Conservation (phyloP, 345 rosid species). For the Bruguiera gymnorhiza region DNA sequence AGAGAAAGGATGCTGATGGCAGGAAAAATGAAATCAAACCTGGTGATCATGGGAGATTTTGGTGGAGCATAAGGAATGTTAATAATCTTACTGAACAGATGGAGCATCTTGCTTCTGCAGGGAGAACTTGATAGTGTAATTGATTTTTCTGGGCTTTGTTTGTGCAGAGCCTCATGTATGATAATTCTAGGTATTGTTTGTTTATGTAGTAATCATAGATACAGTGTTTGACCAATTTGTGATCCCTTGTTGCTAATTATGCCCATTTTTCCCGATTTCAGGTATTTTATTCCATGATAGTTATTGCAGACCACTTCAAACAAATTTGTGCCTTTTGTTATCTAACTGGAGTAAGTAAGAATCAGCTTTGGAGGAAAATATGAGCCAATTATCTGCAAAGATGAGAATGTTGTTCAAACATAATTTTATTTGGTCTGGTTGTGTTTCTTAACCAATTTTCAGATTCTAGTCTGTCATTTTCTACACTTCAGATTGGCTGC, state of each 20-base stretch:
- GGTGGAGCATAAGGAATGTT: constrained; percentile 67
- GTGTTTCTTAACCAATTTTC: neutral
- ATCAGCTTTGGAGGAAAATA: neutral
- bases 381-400: neutral
- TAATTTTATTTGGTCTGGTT: neutral
- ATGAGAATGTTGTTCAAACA: neutral
- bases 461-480: neutral
- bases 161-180: too few relatives aligned
- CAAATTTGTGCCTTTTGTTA: too few relatives aligned
- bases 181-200: too few relatives aligned
- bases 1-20: constrained; percentile 56
- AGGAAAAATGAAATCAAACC: constrained; percentile 41
- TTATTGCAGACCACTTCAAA: too few relatives aligned
- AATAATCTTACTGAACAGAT: constrained; percentile 45
- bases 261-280: too few relatives aligned
- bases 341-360: neutral
- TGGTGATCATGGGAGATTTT: constrained; percentile 46
- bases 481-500: neutral
- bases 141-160: too few relatives aligned
- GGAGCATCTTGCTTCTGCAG: too few relatives aligned
- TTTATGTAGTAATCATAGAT: too few relatives aligned
- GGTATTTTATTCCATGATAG: too few relatives aligned
- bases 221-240: too few relatives aligned
- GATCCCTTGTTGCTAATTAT: too few relatives aligned
- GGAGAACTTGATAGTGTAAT: too few relatives aligned